Base-by-base conservation (phyloP, 768 basidiomycete genomes). In the Bullera alba region DNA sequence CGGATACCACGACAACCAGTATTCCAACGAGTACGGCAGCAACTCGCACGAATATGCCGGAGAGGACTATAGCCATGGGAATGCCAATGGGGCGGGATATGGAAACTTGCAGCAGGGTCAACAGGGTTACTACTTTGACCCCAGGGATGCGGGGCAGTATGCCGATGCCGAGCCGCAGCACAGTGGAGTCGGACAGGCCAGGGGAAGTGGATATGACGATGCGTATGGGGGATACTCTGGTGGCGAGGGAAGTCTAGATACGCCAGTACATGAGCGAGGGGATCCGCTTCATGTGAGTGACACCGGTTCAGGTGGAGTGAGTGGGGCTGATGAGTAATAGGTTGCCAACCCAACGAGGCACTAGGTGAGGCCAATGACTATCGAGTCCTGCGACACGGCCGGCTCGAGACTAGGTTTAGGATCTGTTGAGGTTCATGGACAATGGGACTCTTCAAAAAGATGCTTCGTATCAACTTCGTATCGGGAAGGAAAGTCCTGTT, bases 211-310 rank as follows among this genome's bases (percentile, higher is more conserved):
- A 47, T 51, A 49, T 43, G 35, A 48, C 28, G 63, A 57, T 41
- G 54, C 57, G 26, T 63, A 67, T 55, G 59, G 49, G 1, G 61
- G 61, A 3, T 63, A 67, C 43, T 35, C 38, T 0, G 56, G 53
- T 38, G 53, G 47, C 3, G 55, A 60, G 2, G 60, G 62, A 1
- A 61, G 58, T 46, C 36, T 57, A 2, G 60, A 58, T 25, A 67
- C 62, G 10, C 62, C 65, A n/a, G 43, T 48, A 22, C 16, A 52
- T 8, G 60, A 64, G 46, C 50, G 60, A 35, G 56, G 47, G 21
- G 55, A 67, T 46, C 63, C 63, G 12, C 49, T 67, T 6, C 60
- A 61, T 54, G 65, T 63, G 46, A 67, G 65, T 63, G 10, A n/a
- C 30, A 1, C 44, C 27, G 28, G 30, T n/a, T 37, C 17, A 28